These are phyloP conservation scores for Tubosaeta sp. DNA, from an alignment of 768 basidiomycete species.

Conservation along the genomic window DNA sequence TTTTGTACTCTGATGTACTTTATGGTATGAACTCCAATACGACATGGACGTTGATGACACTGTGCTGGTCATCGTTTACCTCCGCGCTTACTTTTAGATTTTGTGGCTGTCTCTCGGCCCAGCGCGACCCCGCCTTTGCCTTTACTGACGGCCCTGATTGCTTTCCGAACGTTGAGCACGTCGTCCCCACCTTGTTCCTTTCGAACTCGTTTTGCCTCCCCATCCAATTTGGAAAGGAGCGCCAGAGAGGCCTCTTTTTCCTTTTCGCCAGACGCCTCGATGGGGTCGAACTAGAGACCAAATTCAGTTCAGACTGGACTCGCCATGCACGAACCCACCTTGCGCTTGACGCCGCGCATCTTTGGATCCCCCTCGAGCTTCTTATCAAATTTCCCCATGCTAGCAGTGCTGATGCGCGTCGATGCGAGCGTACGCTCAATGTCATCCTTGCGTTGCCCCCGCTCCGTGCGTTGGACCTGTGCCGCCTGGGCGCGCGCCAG, in stretches of 20 bases:
- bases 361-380: conserved; percentile 33
- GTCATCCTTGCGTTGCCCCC: no score
- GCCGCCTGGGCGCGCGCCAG: no score
- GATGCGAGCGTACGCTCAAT: no score
- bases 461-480: no score
- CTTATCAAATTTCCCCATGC: no score
- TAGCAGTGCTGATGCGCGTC: no score
- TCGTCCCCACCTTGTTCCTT: conserved; percentile 43
- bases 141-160: conserved; percentile 71
- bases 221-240: conserved; percentile 74
- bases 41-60: conserved; percentile 2
- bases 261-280: conserved; percentile 28
- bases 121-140: conserved; percentile 64
- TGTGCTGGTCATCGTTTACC: conserved; percentile 19
- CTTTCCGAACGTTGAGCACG: conserved; percentile 85
- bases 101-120: conserved; percentile 38
- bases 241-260: conserved; percentile 76
- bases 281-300: no score
- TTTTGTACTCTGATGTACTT: conserved; percentile 19
- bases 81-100: conserved; percentile 25
- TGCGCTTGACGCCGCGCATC: no score
- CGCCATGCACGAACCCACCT: neutral
- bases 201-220: conserved; percentile 52
- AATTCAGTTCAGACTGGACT: no score
- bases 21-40: conserved; percentile 9